Conservation (phyloP, 2,329 filamentous ascomycete species). For the Gnomoniopsis sp. region DNA sequence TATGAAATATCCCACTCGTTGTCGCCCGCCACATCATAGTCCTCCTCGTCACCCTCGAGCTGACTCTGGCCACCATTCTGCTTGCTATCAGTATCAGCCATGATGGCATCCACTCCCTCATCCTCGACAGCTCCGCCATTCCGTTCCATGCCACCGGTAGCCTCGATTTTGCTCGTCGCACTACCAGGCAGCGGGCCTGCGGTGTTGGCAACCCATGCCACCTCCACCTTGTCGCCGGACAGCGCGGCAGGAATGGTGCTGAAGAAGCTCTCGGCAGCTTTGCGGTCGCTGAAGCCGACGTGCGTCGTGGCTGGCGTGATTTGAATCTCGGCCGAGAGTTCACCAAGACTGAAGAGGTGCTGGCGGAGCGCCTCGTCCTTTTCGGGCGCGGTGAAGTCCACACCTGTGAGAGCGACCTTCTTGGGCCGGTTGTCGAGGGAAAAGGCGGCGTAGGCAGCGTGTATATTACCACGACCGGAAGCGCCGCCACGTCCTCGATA, state of each 20-base stretch:
- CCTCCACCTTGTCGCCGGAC: conserved; percentile 63
- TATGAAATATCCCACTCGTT: conserved; percentile 39
- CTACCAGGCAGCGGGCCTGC: conserved; percentile 22
- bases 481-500: conserved; percentile 37
- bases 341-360: conserved; percentile 64
- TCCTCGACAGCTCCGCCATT: conserved; percentile 5
- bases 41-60: conserved; percentile 40
- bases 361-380: conserved; percentile 69
- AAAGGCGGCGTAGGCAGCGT: conserved; percentile 57
- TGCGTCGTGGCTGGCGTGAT: conserved; percentile 43
- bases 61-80: conserved; percentile 19
- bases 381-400: conserved; percentile 56
- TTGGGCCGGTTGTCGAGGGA: conserved; percentile 75
- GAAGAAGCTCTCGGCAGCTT: conserved; percentile 68
- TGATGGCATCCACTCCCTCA: conserved; percentile 24
- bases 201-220: conserved; percentile 56
- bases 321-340: conserved; percentile 55
- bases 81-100: conserved; percentile 17
- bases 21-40: conserved; percentile 52
- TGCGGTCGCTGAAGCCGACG: conserved; percentile 64
- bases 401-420: conserved; percentile 60
- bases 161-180: conserved; percentile 15
- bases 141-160: not conserved
- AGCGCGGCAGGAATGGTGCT: conserved; percentile 56
- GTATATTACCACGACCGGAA: conserved; percentile 41